Evolutionary conservation across 257 asterid genomes (phyloP).

Genomic region (Solanum appendiculatum): DNA sequence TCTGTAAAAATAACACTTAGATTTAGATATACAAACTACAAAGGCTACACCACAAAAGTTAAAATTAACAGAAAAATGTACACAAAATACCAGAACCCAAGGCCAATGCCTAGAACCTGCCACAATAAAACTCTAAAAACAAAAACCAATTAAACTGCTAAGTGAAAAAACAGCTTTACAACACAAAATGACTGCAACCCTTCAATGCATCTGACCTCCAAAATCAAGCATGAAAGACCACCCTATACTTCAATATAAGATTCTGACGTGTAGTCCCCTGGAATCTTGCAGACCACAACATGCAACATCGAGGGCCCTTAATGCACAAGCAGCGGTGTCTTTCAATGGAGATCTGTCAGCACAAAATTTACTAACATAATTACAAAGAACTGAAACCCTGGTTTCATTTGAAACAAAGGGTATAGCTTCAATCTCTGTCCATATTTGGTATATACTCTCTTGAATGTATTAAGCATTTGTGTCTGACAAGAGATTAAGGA

Average conservation of each 20-base stretch:
- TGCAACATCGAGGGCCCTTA: not conserved
- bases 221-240: not conserved
- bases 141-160: not conserved
- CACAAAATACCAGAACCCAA: not conserved
- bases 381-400: constrained; percentile 33
- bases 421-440: not conserved
- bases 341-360: constrained; percentile 4
- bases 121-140: not conserved
- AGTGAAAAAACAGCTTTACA: not conserved
- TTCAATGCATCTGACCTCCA: not conserved
- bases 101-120: not conserved
- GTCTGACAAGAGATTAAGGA: constrained; percentile 52
- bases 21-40: not conserved
- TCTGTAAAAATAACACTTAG: not conserved
- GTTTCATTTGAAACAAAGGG: constrained; percentile 3
- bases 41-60: not conserved
- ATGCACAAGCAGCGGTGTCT: constrained; percentile 4
- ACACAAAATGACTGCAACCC: not conserved
- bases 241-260: not conserved
- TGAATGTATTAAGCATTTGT: constrained; percentile 22
- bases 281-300: not conserved
- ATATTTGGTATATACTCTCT: not conserved
- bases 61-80: not conserved
- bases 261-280: not conserved
- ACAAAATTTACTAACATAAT: constrained; percentile 19